These are phyloP conservation scores for Fusarium nurragi DNA, from an alignment of 2,329 filamentous ascomycete species.

Conservation along the genomic window DNA sequence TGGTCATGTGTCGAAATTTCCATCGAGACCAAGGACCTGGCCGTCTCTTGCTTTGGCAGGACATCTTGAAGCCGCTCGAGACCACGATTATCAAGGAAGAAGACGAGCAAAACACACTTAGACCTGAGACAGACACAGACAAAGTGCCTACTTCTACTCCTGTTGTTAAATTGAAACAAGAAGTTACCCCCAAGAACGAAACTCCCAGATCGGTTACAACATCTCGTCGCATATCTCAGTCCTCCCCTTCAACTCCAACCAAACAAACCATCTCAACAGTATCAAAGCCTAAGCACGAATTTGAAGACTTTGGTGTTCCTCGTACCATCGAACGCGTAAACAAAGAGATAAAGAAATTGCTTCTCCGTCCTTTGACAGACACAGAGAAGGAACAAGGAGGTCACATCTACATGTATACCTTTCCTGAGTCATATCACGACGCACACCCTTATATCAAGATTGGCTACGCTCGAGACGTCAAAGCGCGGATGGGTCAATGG, in stretches of 20 bases:
- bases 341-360: slow-evolving; percentile 18
- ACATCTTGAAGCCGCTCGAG: slow-evolving; percentile 2
- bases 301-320: slow-evolving; percentile 25
- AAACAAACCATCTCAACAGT: neutral
- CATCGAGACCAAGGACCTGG: neutral
- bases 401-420: slow-evolving; percentile 42
- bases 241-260: neutral
- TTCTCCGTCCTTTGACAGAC: slow-evolving; percentile 5
- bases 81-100: slow-evolving; percentile 13
- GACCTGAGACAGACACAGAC: neutral
- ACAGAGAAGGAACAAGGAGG: slow-evolving; percentile 18
- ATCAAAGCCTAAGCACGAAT: slow-evolving; percentile 19
- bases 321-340: slow-evolving; percentile 26
- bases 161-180: neutral
- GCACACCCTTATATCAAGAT: slow-evolving; percentile 44
- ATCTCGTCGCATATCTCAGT: neutral
- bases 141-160: neutral
- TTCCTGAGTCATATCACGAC: slow-evolving; percentile 29
- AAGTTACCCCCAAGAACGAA: slow-evolving; percentile 2
- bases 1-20: slow-evolving; percentile 28
- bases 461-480: slow-evolving; percentile 39
- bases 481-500: slow-evolving; percentile 41
- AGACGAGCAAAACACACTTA: neutral
- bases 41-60: slow-evolving; percentile 25
- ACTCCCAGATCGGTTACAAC: neutral